phyloP scores from a whole-genome alignment of 2,329 filamentous ascomycete genomes.

The Penicillium sp. region DNA sequence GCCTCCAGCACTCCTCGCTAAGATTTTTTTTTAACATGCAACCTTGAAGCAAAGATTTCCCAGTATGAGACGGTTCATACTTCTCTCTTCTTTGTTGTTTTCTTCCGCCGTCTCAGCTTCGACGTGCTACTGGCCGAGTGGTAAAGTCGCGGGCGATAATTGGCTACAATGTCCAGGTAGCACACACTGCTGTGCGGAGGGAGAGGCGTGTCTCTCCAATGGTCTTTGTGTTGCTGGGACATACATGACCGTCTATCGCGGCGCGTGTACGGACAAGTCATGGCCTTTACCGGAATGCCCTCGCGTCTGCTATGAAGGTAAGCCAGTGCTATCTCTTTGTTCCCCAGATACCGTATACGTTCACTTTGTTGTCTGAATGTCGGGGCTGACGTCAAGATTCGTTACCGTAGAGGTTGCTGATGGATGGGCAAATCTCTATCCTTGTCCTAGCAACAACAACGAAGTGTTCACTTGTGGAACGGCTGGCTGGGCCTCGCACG shows the following conservation, averaged over 20 bases:
- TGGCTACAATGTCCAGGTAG: slow-evolving; percentile 11
- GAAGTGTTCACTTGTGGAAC: neutral
- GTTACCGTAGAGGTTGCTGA: neutral
- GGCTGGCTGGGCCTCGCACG: neutral
- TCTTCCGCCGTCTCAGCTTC: neutral
- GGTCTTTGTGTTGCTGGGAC: slow-evolving; percentile 13
- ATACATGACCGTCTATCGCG: slow-evolving; percentile 13
- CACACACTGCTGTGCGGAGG: slow-evolving; percentile 10
- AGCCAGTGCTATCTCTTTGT: neutral
- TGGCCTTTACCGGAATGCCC: slow-evolving; percentile 13
- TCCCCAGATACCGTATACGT: neutral
- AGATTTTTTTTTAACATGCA: neutral
- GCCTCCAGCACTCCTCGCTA: neutral
- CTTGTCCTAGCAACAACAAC: neutral
- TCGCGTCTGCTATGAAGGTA: slow-evolving; percentile 13
- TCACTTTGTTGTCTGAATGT: neutral
- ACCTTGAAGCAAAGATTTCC: neutral
- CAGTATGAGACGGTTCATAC: neutral
- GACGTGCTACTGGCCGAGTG: slow-evolving; percentile 3
- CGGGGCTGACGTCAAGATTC: neutral
- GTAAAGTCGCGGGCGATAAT: neutral
- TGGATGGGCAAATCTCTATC: neutral
- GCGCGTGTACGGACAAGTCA: slow-evolving; percentile 16
- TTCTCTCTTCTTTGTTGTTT: neutral
- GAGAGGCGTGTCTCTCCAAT: slow-evolving; percentile 16